These are phyloP conservation scores for Backusella morwellensis DNA, from an alignment of 192 early-diverging fungal species.

Conservation along the genomic window DNA sequence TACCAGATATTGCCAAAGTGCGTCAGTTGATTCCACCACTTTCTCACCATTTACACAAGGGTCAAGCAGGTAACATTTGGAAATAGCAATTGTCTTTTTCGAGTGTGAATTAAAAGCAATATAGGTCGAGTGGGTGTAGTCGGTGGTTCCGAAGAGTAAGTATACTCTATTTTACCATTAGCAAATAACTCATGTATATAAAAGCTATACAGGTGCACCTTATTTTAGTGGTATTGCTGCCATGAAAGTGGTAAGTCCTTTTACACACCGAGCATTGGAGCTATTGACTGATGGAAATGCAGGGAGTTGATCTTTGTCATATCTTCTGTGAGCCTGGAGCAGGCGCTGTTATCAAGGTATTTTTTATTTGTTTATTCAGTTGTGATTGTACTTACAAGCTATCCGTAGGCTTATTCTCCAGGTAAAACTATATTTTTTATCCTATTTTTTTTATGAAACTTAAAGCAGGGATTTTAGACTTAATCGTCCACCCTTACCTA, in stretches of 20 bases:
- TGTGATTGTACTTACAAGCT: neutral
- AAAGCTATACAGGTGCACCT: constrained; percentile 88
- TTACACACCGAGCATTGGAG: neutral
- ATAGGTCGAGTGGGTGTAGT: constrained; percentile 66
- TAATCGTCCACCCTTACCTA: constrained; percentile 94
- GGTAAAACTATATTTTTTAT: constrained; percentile 16
- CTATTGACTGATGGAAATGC: neutral
- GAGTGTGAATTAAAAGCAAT: neutral
- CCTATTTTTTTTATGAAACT: neutral
- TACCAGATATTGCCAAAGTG: constrained; percentile 32
- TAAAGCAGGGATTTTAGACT: constrained; percentile 39
- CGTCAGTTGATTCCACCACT: constrained; percentile 60
- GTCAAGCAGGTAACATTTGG: constrained; percentile 67
- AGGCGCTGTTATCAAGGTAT: constrained; percentile 70
- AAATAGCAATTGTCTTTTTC: neutral
- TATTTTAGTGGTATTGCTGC: constrained; percentile 80
- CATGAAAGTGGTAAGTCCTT: constrained; percentile 59
- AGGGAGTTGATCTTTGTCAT: constrained; percentile 83
- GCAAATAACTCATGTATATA: neutral
- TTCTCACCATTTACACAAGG: constrained; percentile 64
- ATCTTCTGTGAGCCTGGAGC: constrained; percentile 85
- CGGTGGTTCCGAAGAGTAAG: constrained; percentile 85
- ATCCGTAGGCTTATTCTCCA: constrained; percentile 40
- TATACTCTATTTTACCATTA: neutral
- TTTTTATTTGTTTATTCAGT: neutral